Conservation (phyloP, 1,139 yeast genomes). For the Suhomyces anneliseae region DNA sequence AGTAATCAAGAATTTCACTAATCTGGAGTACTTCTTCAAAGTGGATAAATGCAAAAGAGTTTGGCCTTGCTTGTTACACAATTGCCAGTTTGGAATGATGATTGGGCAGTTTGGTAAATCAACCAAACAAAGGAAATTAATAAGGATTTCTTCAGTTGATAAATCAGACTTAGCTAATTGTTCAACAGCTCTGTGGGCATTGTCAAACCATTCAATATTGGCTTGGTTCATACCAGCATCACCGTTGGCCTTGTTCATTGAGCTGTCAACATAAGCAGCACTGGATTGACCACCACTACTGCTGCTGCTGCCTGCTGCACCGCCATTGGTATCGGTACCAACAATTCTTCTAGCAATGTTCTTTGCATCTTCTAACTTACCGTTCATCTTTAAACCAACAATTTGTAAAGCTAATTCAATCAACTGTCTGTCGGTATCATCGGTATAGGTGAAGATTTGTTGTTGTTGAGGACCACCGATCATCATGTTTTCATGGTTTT, state of each 20-base stretch:
- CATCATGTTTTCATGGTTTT: slow-evolving; percentile 42
- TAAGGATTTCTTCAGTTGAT: slow-evolving; percentile 57
- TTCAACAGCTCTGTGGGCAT: slow-evolving; percentile 48
- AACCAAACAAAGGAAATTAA: slow-evolving; percentile 63
- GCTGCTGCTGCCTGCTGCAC: slow-evolving; percentile 11
- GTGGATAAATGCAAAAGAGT: slow-evolving; percentile 84
- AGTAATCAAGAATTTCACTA: slow-evolving; percentile 63
- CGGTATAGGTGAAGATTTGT: slow-evolving; percentile 80
- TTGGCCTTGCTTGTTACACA: slow-evolving; percentile 81
- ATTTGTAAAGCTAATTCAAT: slow-evolving; percentile 91
- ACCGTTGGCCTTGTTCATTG: neutral
- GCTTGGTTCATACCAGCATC: slow-evolving; percentile 20
- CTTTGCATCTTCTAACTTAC: slow-evolving; percentile 87
- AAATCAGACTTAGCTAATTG: slow-evolving; percentile 49
- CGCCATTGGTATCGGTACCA: slow-evolving; percentile 46
- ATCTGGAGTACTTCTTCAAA: slow-evolving; percentile 63
- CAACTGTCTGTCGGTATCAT: slow-evolving; percentile 89
- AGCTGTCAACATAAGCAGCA: slow-evolving; percentile 1
- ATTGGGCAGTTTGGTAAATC: slow-evolving; percentile 63
- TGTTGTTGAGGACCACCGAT: slow-evolving; percentile 40
- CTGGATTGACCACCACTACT: slow-evolving; percentile 1
- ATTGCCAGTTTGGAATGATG: slow-evolving; percentile 72
- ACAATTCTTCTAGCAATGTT: slow-evolving; percentile 87
- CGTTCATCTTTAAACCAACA: slow-evolving; percentile 93
- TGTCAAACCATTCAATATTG: slow-evolving; percentile 48